These are phyloP conservation scores for Rhynchospora tenuis DNA, from an alignment of 176 grass and related monocot genomes.

Conservation along the genomic window DNA sequence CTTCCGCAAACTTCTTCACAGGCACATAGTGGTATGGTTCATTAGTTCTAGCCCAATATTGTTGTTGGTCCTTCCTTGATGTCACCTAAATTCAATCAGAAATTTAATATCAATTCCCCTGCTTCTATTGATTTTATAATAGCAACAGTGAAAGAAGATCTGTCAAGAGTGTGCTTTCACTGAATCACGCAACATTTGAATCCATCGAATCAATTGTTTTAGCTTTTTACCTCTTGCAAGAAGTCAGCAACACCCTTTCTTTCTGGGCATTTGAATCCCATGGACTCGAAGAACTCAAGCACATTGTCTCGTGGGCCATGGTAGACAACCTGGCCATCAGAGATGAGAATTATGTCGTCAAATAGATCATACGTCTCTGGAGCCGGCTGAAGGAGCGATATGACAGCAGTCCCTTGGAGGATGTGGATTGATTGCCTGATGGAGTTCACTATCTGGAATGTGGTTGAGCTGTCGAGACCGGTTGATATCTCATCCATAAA, in stretches of 20 bases:
- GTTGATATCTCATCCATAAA: slow-evolving; percentile 99
- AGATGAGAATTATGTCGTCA: slow-evolving; percentile 82
- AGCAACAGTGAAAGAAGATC: neutral
- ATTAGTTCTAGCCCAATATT: slow-evolving; percentile 53
- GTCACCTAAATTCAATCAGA: slow-evolving; percentile 31
- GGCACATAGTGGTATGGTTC: slow-evolving; percentile 50
- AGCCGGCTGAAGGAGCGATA: slow-evolving; percentile 80
- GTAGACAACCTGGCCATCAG: slow-evolving; percentile 78
- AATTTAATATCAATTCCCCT: neutral
- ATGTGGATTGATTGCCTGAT: slow-evolving; percentile 85
- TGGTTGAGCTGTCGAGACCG: slow-evolving; percentile 93
- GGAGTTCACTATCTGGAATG: slow-evolving; percentile 90
- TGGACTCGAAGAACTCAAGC: slow-evolving; percentile 77
- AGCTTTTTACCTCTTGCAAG: slow-evolving; percentile 67
- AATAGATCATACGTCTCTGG: slow-evolving; percentile 90
- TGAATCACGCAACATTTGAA: neutral
- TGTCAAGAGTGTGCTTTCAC: neutral
- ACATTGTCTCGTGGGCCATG: slow-evolving; percentile 71
- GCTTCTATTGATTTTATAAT: neutral
- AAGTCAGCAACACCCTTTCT: slow-evolving; percentile 91
- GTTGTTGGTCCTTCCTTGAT: slow-evolving; percentile 78
- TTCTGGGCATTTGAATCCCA: slow-evolving; percentile 84
- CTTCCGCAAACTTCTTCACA: slow-evolving; percentile 46
- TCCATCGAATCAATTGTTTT: neutral
- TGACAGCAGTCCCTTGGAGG: slow-evolving; percentile 67